Base-by-base conservation (phyloP, 179 eudicot genomes). In the Sideroxylon spinosum region DNA sequence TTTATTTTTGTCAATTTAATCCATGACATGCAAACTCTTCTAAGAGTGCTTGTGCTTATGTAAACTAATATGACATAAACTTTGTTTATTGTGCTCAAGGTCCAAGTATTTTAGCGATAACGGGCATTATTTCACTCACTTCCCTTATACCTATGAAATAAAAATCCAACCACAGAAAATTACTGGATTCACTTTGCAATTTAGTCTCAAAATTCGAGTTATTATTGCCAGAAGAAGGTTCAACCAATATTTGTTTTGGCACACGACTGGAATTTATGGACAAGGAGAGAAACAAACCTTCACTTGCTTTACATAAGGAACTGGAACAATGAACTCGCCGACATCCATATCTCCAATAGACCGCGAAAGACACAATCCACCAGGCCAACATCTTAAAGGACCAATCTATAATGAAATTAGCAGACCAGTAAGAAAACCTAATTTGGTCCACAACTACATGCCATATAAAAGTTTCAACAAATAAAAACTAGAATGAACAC, bases 381-480 rank as follows among this genome's bases (percentile, higher is more conserved):
- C 98, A 57, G 98, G 98, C 98, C 98, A 95, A 91, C 98, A 95
- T 91, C 98, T 90, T 83, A 95, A 78, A 46, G 98, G 98, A 75
- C 98, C 98, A 89, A 95, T 86, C 98, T 95, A 85, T 78, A 86
- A 22, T 59, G 23, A 74, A 68, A 79, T 32, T 68, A 78, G 12
- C 37, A 25, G 44, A 1, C 44, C 14, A 52, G 67, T 68, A 12
- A 82, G 50, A 55, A 26, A 72, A 65, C 55, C 46, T 9, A 37
- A 17, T 25, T 13, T 68, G 65, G 29, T 44, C 69, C 32, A 3
- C 29, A 67, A 19, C 74, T n/a, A 13, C 37, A 65, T 17, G 12
- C 32, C 50, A 56, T 73, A 25, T 7, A 65, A 9, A 37, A 37
- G 4, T 37, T 37, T 37, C 44, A 37, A 37, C 5, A 6, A 37